Evolutionary conservation across 768 basidiomycete species (phyloP).

Genomic region (Russula lepida): DNA sequence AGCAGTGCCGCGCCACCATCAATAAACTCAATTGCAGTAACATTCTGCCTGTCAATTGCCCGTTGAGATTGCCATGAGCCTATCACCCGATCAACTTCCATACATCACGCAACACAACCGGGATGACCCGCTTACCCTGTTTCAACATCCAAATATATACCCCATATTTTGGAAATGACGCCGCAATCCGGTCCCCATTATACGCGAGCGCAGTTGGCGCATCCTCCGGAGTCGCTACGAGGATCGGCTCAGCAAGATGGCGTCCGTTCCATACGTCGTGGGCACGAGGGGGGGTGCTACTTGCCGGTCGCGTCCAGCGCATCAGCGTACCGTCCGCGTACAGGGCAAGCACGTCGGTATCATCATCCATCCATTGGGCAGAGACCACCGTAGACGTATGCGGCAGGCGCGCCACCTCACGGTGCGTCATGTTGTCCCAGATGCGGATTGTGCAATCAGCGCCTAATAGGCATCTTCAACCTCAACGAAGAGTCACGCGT

Average conservation of each 20-base stretch:
- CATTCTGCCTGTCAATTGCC: slow-evolving; percentile 54
- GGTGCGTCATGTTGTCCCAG: slow-evolving; percentile 41
- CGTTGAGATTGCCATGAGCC: slow-evolving; percentile 59
- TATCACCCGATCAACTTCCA: slow-evolving; percentile 22
- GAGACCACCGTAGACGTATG: slow-evolving; percentile 43
- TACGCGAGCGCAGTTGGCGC: slow-evolving; percentile 20
- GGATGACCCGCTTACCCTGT: slow-evolving; percentile 24
- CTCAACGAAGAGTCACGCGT: background rate
- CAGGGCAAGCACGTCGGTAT: slow-evolving; percentile 16
- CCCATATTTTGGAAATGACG: slow-evolving; percentile 18
- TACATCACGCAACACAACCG: slow-evolving; percentile 31
- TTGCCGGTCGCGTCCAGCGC: slow-evolving; percentile 52
- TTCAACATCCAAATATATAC: slow-evolving; percentile 21
- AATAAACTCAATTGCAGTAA: slow-evolving; percentile 55
- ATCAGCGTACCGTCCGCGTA: slow-evolving; percentile 47
- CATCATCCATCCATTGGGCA: slow-evolving; percentile 44
- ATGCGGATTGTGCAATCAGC: slow-evolving; percentile 50
- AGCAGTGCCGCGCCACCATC: slow-evolving; percentile 55
- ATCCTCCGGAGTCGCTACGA: slow-evolving; percentile 9
- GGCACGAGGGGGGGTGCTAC: slow-evolving; percentile 22
- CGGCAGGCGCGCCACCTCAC: slow-evolving; percentile 48
- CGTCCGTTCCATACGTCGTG: slow-evolving; percentile 19
- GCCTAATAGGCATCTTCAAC: slow-evolving; percentile 34
- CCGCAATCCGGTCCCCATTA: slow-evolving; percentile 17
- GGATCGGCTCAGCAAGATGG: slow-evolving; percentile 10